Conservation (phyloP, 306 rosid genomes). For the Canavalia gladiata region DNA sequence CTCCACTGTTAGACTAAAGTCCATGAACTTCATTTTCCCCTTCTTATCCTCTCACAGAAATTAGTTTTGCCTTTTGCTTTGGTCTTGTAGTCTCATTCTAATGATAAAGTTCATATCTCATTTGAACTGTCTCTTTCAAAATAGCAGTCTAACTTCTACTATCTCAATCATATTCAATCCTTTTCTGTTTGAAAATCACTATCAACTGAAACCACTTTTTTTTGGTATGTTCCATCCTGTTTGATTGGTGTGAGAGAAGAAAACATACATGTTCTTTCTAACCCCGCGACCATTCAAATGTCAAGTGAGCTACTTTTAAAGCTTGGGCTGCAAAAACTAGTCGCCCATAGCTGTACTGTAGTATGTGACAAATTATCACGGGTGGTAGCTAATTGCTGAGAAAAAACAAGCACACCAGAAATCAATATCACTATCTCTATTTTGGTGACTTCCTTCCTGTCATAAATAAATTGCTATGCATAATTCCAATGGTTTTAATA, state of each 20-base stretch:
- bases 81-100: conserved; percentile 35
- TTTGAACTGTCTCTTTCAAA: conserved; percentile 46
- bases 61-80: conserved; percentile 22
- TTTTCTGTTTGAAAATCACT: conserved; percentile 37
- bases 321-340: conserved; percentile 5
- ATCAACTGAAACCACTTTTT: conserved; percentile 35
- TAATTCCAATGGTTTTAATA: neutral
- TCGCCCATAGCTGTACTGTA: conserved; percentile 1
- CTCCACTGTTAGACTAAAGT: conserved; percentile 9
- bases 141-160: conserved; percentile 41
- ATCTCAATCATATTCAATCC: conserved; percentile 44
- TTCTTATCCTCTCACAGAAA: conserved; percentile 24
- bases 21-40: conserved; percentile 38
- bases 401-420: conserved; percentile 12
- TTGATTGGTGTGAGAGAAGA: conserved; percentile 33
- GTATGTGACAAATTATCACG: conserved; percentile 3
- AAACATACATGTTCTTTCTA: neutral
- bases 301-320: conserved; percentile 19
- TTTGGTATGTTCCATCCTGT: conserved; percentile 36
- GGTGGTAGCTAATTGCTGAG: neutral
- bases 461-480: conserved; percentile 2
- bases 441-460: neutral
- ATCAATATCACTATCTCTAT: neutral
- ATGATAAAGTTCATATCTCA: conserved; percentile 24
- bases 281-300: neutral